Percentiles rank a stretch among this genome's conserved stretches.
Evolutionary conservation across 805 yeast species (phyloP).

Genomic region (Yamadazyma sp.): DNA sequence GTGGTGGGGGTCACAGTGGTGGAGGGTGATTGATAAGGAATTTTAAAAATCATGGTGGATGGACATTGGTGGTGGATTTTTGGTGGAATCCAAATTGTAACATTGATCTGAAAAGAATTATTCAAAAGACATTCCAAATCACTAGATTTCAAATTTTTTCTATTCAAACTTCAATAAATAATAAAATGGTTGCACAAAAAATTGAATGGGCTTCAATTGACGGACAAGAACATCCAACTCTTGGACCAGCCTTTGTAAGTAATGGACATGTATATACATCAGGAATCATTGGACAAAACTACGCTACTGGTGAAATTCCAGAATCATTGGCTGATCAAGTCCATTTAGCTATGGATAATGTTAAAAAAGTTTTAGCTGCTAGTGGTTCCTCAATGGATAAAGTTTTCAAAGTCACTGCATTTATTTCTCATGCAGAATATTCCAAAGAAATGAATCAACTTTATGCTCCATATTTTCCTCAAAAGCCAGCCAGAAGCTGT

Average conservation of each 20-base stretch:
- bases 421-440: conserved; percentile 43
- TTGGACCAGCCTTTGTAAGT: conserved; percentile 27
- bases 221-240: conserved; percentile 29
- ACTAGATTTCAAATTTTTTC: too few species aligned
- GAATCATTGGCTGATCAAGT: conserved; percentile 45
- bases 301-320: conserved; percentile 39
- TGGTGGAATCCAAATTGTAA: too few species aligned
- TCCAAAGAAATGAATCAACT: conserved; percentile 43
- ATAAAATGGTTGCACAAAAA: conserved; percentile 16
- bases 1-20: too few species aligned
- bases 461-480: conserved; percentile 44
- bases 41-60: too few species aligned
- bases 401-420: conserved; percentile 49
- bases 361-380: conserved; percentile 38
- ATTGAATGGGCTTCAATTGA: conserved; percentile 26
- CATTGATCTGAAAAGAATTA: too few species aligned
- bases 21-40: too few species aligned
- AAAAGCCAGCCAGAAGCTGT: conserved; percentile 53
- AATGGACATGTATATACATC: conserved; percentile 41
- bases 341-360: conserved; percentile 40
- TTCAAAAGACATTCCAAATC: too few species aligned
- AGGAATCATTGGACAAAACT: conserved; percentile 45
- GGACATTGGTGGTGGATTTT: too few species aligned
- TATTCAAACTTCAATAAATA: too few species aligned
- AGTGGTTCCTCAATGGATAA: conserved; percentile 46